These are phyloP conservation scores for Agapanthus africanus DNA, from an alignment of 106 monocot species.

Conservation along the genomic window DNA sequence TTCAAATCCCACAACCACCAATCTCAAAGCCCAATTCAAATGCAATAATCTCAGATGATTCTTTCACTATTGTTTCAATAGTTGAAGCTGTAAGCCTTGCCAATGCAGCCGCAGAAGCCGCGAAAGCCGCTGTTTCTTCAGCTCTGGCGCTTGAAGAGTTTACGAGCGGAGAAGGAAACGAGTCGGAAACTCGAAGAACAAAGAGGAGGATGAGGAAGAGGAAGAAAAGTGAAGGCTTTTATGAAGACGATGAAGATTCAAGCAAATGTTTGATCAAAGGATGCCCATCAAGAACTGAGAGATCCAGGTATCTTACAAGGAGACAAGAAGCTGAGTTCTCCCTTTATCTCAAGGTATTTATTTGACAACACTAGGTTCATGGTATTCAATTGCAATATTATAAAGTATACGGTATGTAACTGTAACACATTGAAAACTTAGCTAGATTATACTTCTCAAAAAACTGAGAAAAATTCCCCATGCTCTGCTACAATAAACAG, in stretches of 20 bases:
- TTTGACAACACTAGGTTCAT: too few relatives aligned
- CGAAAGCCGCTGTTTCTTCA: constrained; percentile 18
- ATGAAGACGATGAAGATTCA: neutral
- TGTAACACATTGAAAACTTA: too few relatives aligned
- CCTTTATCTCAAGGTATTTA: constrained; percentile 30
- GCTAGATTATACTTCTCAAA: too few relatives aligned
- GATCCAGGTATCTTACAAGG: constrained; percentile 31
- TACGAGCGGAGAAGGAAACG: neutral
- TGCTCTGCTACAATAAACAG: too few relatives aligned
- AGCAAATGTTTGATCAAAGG: neutral
- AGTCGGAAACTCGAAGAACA: neutral
- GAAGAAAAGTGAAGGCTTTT: neutral
- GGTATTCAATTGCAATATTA: too few relatives aligned
- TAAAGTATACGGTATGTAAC: too few relatives aligned
- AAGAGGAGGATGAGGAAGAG: constrained; percentile 15
- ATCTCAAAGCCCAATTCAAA: neutral
- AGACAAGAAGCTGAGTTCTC: constrained; percentile 51
- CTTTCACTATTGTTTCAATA: constrained; percentile 4
- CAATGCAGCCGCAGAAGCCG: constrained; percentile 16
- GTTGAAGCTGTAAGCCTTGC: constrained; percentile 21
- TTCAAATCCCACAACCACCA: constrained; percentile 11
- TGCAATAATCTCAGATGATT: constrained; percentile 1
- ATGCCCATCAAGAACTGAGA: constrained; percentile 16
- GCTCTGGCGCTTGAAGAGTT: constrained; percentile 12
- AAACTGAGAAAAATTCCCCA: too few relatives aligned